These are phyloP conservation scores for Besnoitia besnoiti DNA, from an alignment of 169 alveolate genomes.

Conservation along the genomic window DNA sequence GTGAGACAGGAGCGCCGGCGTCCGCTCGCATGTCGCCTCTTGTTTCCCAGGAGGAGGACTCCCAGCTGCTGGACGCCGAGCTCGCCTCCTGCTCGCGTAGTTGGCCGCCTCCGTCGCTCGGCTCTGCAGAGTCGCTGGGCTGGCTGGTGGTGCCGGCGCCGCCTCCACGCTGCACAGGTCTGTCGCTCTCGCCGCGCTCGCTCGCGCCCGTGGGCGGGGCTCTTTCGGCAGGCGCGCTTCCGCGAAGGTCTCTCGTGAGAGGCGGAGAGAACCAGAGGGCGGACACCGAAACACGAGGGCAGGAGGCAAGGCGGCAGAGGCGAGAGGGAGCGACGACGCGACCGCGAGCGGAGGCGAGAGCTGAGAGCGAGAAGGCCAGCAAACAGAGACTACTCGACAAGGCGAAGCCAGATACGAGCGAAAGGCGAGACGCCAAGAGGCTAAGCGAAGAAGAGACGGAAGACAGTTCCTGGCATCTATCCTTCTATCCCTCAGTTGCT, in stretches of 20 bases:
- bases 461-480: neutral
- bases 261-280: neutral
- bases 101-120: no score
- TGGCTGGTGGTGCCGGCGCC: neutral
- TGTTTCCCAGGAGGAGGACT: no score
- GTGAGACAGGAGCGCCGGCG: no score
- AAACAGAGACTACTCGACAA: neutral
- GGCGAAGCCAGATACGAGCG: neutral
- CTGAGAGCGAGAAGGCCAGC: neutral
- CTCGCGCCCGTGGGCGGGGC: neutral
- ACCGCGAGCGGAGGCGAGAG: neutral
- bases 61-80: no score
- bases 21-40: no score
- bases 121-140: no score
- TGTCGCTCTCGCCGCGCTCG: neutral
- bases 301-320: neutral
- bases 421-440: neutral
- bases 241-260: neutral
- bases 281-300: neutral
- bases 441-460: neutral
- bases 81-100: no score
- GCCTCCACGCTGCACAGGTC: neutral
- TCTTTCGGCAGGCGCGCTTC: neutral
- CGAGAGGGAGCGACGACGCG: neutral
- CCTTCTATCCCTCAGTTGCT: conserved; percentile 31